These are phyloP conservation scores for Rhododendron henanense DNA, from an alignment of 148 eudicot genomes.

Conservation along the genomic window DNA sequence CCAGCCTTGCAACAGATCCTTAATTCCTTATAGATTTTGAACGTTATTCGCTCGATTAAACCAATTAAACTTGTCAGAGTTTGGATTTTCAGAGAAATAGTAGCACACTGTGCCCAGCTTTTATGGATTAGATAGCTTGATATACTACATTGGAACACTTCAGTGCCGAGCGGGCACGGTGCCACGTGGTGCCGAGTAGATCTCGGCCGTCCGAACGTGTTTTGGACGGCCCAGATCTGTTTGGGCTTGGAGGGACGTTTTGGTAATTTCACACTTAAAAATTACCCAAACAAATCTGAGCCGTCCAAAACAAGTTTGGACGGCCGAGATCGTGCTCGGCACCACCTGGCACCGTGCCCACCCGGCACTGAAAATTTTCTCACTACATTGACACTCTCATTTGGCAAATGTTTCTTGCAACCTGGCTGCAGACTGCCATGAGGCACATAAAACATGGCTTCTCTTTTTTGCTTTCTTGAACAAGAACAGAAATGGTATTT, in stretches of 20 bases:
- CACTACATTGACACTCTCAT: not conserved
- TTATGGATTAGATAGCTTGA: not conserved
- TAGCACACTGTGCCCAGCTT: not conserved
- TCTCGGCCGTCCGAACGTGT: no score
- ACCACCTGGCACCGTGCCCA: no score
- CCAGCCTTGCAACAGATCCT: not conserved
- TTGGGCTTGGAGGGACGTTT: no score
- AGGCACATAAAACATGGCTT: not conserved
- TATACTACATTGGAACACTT: no score
- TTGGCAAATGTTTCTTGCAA: not conserved
- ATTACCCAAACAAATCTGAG: no score
- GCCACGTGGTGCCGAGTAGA: no score
- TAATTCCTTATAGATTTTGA: not conserved
- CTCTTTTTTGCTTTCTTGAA: not conserved
- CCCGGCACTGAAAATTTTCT: no score
- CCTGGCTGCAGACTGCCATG: not conserved
- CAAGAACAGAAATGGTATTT: not conserved
- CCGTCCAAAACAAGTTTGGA: no score
- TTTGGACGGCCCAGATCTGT: no score
- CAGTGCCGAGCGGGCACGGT: no score
- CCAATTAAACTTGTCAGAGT: not conserved
- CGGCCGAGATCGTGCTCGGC: no score
- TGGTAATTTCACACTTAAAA: no score
- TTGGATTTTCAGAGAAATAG: not conserved
- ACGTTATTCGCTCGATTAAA: not conserved